A percentile compares a stretch with the other conserved stretches of the same genome.
Conservation (phyloP, 2,329 filamentous ascomycete genomes). For the Davidsoniella australis region DNA sequence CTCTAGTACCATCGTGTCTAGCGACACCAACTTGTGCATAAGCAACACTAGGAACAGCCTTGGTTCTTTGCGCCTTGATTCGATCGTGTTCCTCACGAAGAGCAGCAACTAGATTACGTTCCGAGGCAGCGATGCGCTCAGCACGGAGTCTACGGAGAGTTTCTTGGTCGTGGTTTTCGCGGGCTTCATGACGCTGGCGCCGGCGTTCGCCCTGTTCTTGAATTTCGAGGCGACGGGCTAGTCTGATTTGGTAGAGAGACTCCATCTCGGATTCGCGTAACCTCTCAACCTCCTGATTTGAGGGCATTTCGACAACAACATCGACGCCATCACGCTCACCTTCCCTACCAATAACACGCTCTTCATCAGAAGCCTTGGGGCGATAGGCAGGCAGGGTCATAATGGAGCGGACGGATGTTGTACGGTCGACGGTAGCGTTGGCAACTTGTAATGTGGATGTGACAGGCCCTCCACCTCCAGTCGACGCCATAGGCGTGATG, state of each 20-base stretch:
- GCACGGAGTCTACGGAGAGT: conserved; percentile 51
- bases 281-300: conserved; percentile 58
- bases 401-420: conserved; percentile 78
- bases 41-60: conserved; percentile 56
- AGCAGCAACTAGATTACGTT: conserved; percentile 39
- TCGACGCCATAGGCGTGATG: conserved; percentile 4
- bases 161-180: conserved; percentile 49
- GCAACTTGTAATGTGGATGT: conserved; percentile 13
- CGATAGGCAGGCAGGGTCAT: conserved; percentile 86
- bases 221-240: conserved; percentile 57
- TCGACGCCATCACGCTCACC: conserved; percentile 88
- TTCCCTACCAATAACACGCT: conserved; percentile 72
- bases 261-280: conserved; percentile 85
- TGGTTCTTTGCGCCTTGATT: conserved; percentile 39
- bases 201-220: conserved; percentile 65
- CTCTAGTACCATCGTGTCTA: conserved; percentile 57
- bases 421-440: conserved; percentile 46
- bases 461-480: conserved; percentile 4
- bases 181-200: conserved; percentile 51
- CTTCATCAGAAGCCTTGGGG: conserved; percentile 51
- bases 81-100: conserved; percentile 38
- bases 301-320: conserved; percentile 71
- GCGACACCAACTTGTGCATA: conserved; percentile 64
- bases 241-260: conserved; percentile 72
- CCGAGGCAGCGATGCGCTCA: conserved; percentile 30